phyloP scores from a whole-genome alignment of 2,329 filamentous ascomycete species.

The Beauveria australis region DNA sequence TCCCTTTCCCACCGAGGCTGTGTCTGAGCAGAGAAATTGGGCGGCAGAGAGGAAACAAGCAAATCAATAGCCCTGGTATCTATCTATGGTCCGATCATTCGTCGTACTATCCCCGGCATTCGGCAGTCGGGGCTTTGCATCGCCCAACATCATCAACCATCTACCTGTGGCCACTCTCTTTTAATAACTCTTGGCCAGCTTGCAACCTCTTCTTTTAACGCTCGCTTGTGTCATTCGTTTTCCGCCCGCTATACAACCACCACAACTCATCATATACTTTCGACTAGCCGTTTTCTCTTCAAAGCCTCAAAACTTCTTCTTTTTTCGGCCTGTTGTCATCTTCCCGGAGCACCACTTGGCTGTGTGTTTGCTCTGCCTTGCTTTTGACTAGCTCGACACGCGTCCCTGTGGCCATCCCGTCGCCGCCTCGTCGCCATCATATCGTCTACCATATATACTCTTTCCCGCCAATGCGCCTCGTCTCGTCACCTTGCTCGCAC shows the following conservation, averaged over 20 bases:
- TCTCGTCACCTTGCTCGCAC: neutral
- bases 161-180: neutral
- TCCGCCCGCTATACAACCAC: neutral
- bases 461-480: neutral
- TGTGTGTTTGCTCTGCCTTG: constrained; percentile 2
- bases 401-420: neutral
- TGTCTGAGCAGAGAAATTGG: neutral
- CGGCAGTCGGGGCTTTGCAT: neutral
- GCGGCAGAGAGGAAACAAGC: neutral
- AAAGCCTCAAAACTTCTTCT: neutral
- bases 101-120: neutral
- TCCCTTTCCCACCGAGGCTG: neutral
- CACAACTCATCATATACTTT: neutral
- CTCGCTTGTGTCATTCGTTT: constrained; percentile 7
- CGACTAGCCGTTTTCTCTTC: neutral
- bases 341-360: constrained; percentile 1
- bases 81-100: neutral
- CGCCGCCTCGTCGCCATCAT: neutral
- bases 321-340: neutral
- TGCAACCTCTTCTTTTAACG: neutral
- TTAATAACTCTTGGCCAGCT: neutral
- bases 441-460: neutral
- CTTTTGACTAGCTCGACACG: neutral
- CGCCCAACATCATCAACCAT: neutral
- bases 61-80: neutral